These are phyloP conservation scores for Backusella mclennaniae DNA, from an alignment of 192 early-diverging fungal species.

Conservation along the genomic window DNA sequence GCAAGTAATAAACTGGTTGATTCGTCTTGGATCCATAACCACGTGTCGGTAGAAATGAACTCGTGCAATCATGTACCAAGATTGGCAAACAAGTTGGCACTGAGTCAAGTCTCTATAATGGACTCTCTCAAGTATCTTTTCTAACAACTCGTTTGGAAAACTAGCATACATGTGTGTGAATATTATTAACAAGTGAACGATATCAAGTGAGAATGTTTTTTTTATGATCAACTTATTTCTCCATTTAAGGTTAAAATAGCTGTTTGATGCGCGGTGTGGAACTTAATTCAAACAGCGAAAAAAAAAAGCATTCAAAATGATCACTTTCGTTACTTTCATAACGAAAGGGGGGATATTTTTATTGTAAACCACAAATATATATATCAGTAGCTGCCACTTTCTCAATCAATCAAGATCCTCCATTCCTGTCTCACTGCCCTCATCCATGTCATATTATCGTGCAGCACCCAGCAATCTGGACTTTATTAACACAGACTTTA, in stretches of 20 bases:
- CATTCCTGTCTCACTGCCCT: no score
- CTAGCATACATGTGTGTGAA: background rate
- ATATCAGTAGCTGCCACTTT: no score
- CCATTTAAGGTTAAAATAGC: background rate
- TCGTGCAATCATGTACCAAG: background rate
- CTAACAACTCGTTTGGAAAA: constrained; percentile 1
- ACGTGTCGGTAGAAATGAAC: background rate
- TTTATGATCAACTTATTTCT: background rate
- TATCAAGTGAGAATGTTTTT: background rate
- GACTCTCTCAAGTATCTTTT: constrained; percentile 2
- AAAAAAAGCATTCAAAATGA: background rate
- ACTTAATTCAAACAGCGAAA: background rate
- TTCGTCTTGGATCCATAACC: background rate
- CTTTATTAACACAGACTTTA: no score
- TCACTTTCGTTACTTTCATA: no score
- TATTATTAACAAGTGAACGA: background rate
- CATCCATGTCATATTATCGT: no score
- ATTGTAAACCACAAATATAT: no score
- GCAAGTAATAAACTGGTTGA: background rate
- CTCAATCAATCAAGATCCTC: no score
- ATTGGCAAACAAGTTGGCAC: background rate
- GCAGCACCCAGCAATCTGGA: no score
- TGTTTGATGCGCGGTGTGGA: background rate
- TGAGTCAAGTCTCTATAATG: background rate
- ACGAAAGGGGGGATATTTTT: no score